phyloP scores from a whole-genome alignment of 1,284 basidiomycete species.

The Pseudozyma tsukubaensis region DNA sequence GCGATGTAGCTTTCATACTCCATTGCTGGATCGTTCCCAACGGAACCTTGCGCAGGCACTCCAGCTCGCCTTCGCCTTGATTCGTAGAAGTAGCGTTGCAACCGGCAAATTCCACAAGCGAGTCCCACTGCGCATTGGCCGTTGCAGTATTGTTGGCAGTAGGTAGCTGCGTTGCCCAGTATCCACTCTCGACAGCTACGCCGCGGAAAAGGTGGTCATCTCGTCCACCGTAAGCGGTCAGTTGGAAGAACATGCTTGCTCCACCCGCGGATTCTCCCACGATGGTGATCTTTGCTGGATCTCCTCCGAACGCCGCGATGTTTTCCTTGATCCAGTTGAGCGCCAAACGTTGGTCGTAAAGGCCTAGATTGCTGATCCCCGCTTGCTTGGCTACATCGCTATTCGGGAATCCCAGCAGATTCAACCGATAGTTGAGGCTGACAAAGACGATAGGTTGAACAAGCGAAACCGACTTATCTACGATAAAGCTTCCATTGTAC shows the following conservation, averaged over 20 bases:
- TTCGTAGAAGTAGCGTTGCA: conserved; percentile 2
- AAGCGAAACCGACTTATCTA: conserved; percentile 33
- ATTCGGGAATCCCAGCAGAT: conserved; percentile 20
- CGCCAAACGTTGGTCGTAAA: conserved; percentile 52
- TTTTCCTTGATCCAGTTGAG: conserved; percentile 51
- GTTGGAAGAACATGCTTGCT: conserved; percentile 31
- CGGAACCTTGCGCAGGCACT: conserved; percentile 26
- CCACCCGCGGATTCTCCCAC: conserved; percentile 52
- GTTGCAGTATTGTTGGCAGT: conserved; percentile 7
- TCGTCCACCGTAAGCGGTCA: conserved; percentile 23
- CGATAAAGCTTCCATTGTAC: conserved; percentile 41
- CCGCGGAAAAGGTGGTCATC: conserved; percentile 28
- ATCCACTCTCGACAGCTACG: conserved; percentile 19
- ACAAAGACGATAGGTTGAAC: conserved; percentile 35
- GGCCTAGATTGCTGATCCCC: conserved; percentile 23
- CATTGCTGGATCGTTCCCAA: conserved; percentile 35
- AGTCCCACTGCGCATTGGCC: conserved; percentile 17
- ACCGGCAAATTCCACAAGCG: conserved; percentile 11
- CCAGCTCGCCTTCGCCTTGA: conserved; percentile 5
- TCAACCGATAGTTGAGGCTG: conserved; percentile 33
- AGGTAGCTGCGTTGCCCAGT: conserved; percentile 20
- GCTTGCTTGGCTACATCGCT: conserved; percentile 12
- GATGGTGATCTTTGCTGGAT: conserved; percentile 37
- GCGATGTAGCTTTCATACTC: conserved; percentile 1
- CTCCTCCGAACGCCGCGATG: conserved; percentile 52